Conservation (phyloP, 805 yeast species). For the Myxozyma lipomycoides region DNA sequence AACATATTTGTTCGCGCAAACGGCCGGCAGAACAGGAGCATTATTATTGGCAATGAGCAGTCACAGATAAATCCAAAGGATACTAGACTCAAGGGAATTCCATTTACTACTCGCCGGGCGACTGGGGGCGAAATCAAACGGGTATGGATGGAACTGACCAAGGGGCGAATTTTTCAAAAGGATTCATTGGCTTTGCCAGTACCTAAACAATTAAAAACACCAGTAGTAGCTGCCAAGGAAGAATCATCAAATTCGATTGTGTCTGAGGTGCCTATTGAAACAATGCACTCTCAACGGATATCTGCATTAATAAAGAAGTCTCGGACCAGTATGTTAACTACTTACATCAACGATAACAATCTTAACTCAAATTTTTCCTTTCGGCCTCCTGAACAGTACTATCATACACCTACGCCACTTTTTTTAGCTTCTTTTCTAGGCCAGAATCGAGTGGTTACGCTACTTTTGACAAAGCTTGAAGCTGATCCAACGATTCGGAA, state of each 20-base stretch:
- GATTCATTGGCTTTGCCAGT: constrained; percentile 47
- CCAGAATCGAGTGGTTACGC: constrained; percentile 59
- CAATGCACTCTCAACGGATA: constrained; percentile 55
- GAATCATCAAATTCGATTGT: constrained; percentile 4
- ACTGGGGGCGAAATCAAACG: constrained; percentile 73
- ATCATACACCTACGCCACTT: constrained; percentile 63
- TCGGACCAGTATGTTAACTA: constrained; percentile 67
- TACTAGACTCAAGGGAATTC: constrained; percentile 62
- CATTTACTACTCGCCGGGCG: constrained; percentile 87
- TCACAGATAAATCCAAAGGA: constrained; percentile 57
- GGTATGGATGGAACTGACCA: constrained; percentile 77
- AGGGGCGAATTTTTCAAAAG: constrained; percentile 50
- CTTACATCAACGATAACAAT: constrained; percentile 57
- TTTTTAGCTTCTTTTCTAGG: constrained; percentile 75
- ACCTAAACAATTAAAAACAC: constrained; percentile 4
- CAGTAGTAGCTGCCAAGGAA: neutral
- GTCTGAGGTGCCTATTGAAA: constrained; percentile 38
- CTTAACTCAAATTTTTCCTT: constrained; percentile 52
- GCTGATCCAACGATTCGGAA: constrained; percentile 65
- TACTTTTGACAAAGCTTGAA: constrained; percentile 55
- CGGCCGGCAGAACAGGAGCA: constrained; percentile 62
- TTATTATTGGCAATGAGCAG: constrained; percentile 59
- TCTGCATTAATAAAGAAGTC: constrained; percentile 61
- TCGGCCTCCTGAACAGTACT: constrained; percentile 52
- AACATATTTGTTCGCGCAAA: constrained; percentile 76